Evolutionary conservation across 768 basidiomycete genomes (phyloP).

Genomic region (Mycena pura): DNA sequence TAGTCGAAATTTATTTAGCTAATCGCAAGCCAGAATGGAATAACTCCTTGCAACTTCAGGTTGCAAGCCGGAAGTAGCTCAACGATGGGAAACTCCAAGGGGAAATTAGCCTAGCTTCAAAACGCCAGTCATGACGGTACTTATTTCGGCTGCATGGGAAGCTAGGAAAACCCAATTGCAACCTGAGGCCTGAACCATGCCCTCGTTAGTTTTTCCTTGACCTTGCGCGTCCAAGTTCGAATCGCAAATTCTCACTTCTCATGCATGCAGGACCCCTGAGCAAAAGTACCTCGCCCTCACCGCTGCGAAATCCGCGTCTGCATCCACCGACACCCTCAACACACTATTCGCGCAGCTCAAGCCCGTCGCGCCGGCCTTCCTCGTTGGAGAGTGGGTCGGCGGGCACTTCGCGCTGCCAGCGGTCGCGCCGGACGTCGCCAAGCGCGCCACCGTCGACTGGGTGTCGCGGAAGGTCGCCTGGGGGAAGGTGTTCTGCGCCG

Average conservation of each 20-base stretch:
- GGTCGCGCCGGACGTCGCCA: not conserved
- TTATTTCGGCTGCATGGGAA: not conserved
- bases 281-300: not conserved
- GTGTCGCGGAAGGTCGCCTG: not conserved
- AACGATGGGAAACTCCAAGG: not conserved
- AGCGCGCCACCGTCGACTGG: not conserved
- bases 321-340: not conserved
- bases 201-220: not conserved
- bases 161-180: not conserved
- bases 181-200: not conserved
- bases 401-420: not conserved
- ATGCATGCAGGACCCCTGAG: not conserved
- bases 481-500: not conserved
- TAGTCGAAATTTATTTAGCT: too few relatives aligned
- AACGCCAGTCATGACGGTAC: too few relatives aligned
- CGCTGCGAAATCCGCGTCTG: not conserved
- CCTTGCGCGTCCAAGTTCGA: not conserved
- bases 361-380: not conserved
- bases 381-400: not conserved
- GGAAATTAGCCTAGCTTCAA: too few relatives aligned
- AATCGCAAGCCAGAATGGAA: too few relatives aligned
- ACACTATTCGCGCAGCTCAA: not conserved
- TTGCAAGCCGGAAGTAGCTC: not conserved
- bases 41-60: too few relatives aligned
- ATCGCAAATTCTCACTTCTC: too few relatives aligned